These are phyloP conservation scores for Hyphopichia fennica DNA, from an alignment of 1,139 yeast species.

Conservation along the genomic window DNA sequence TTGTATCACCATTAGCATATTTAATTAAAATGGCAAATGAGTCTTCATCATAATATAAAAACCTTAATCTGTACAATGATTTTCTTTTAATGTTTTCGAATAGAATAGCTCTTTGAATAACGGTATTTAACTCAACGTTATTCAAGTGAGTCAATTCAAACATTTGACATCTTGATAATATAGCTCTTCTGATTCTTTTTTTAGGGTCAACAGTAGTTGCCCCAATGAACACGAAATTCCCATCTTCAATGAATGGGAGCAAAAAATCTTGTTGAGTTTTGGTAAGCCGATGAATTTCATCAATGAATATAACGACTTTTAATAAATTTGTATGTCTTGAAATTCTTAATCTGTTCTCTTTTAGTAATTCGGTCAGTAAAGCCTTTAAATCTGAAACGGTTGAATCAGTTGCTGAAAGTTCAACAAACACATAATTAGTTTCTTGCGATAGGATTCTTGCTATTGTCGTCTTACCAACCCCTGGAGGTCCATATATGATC, in stretches of 20 bases:
- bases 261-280: constrained; percentile 45
- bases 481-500: constrained; percentile 47
- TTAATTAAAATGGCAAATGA: constrained; percentile 17
- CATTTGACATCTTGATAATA: constrained; percentile 42
- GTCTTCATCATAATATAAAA: constrained; percentile 12
- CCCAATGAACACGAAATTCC: constrained; percentile 42
- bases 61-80: constrained; percentile 6
- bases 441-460: constrained; percentile 37
- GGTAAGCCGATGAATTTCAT: constrained; percentile 44
- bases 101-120: constrained; percentile 25
- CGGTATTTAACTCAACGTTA: constrained; percentile 17
- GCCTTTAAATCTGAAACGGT: constrained; percentile 30
- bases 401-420: constrained; percentile 42
- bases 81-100: constrained; percentile 30
- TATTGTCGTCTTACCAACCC: constrained; percentile 48
- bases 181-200: constrained; percentile 35
- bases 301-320: constrained; percentile 40
- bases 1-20: constrained; percentile 31
- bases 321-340: constrained; percentile 13
- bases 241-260: constrained; percentile 41
- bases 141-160: constrained; percentile 26
- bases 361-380: constrained; percentile 21
- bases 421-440: constrained; percentile 36
- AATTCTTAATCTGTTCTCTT: constrained; percentile 23
- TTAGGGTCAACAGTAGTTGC: constrained; percentile 42